Evolutionary conservation across 306 rosid genomes (phyloP), one percentile per base, ranked within the genome.

Genomic region (Rubus parviflorus): DNA sequence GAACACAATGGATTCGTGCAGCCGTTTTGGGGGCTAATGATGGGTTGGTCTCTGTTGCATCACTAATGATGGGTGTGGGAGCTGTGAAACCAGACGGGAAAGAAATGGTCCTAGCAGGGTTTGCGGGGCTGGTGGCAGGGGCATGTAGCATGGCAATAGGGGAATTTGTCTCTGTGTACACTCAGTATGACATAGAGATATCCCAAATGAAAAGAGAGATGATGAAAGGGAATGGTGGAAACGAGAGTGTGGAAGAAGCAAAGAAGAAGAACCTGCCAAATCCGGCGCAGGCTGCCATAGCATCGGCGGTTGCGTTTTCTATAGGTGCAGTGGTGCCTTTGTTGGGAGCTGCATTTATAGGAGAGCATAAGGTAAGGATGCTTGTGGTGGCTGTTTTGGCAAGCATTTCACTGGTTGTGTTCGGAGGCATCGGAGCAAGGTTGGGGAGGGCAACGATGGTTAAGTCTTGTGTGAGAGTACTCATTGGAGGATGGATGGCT

Each of bases 91-190:
- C 82, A 53, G 90, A 87, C 63, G 76, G 69, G 40, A 82, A 65
- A 48, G 78, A 82, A 65, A 87, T 88, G 87, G 83, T 88, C 38
- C 81, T 88, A 0, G 90, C 91, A 0, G 88, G 93, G 14, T 90
- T 88, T 13, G 88, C 88, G 0, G 96, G 93, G 6, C 73, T 88
- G 14, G 84, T 85, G 2, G 88, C 90, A 0, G 93, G 93, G 5
- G 91, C 91, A 0, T 85, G 93, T 40, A 86, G 89, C 45, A 83
- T 90, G 96, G 86, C 87, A n/a, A 84, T 90, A 1, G 90, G 90
- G 15, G 93, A 80, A 77, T 90, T 87, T 74, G 91, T 83, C 19
- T 90, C 89, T 2, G 88, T 82, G 41, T 74, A 83, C 81, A 83
- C 89, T 62, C 90, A 86, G 3, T 74, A 68, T 7, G 93, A 90